phyloP scores from a whole-genome alignment of 306 rosid genomes.

The Medicago ruthenica region DNA sequence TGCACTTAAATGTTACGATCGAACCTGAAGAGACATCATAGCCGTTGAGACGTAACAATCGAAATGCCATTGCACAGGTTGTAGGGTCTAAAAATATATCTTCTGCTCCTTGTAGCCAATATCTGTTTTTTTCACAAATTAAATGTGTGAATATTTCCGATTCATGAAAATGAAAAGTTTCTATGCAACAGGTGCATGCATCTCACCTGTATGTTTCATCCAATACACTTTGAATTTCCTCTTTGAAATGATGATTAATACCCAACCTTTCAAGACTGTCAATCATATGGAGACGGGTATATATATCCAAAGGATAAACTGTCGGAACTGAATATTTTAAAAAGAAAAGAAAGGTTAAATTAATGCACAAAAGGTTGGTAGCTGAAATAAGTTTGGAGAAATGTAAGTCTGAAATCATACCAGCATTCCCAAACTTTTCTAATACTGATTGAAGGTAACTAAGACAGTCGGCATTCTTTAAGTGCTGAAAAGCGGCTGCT shows the following conservation, averaged over 20 bases:
- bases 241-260: slow-evolving; percentile 66
- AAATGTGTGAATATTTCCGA: not conserved
- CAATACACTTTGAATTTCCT: slow-evolving; percentile 67
- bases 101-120: slow-evolving; percentile 71
- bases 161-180: not conserved
- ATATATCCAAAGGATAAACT: slow-evolving; percentile 70
- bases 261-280: slow-evolving; percentile 82
- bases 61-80: slow-evolving; percentile 84
- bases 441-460: slow-evolving; percentile 60
- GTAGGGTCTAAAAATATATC: slow-evolving; percentile 69
- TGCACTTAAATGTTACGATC: not conserved
- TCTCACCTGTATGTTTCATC: slow-evolving; percentile 77
- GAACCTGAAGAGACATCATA: slow-evolving; percentile 80
- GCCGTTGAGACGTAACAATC: slow-evolving; percentile 64
- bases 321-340: slow-evolving; percentile 66
- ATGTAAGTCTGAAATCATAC: slow-evolving; percentile 41
- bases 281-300: slow-evolving; percentile 73
- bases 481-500: slow-evolving; percentile 67
- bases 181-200: slow-evolving; percentile 28
- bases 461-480: slow-evolving; percentile 69
- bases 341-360: slow-evolving; percentile 7
- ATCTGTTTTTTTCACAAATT: slow-evolving; percentile 51
- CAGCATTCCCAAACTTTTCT: slow-evolving; percentile 73
- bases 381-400: slow-evolving; percentile 6
- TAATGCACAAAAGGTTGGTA: slow-evolving; percentile 4